phyloP scores from a whole-genome alignment of 1,284 basidiomycete species.

The Xanthoconium separans region DNA sequence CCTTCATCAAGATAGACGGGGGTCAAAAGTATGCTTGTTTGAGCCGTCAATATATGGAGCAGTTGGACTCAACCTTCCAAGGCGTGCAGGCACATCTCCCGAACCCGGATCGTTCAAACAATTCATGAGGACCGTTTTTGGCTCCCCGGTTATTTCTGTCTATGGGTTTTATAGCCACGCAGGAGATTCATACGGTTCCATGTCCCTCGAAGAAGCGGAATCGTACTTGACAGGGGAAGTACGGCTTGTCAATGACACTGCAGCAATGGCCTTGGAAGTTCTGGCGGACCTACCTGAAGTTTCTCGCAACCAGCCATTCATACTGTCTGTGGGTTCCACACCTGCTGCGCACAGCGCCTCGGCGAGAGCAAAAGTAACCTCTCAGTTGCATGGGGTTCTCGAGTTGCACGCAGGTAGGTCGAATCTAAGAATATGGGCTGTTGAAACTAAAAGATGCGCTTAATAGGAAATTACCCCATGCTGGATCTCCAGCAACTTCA shows the following conservation, averaged over 20 bases:
- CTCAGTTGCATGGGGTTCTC: slow-evolving; percentile 55
- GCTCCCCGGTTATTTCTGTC: slow-evolving; percentile 58
- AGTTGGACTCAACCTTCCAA: slow-evolving; percentile 31
- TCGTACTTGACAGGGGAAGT: slow-evolving; percentile 73
- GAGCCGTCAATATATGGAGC: not conserved
- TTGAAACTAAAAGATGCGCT: slow-evolving; percentile 6
- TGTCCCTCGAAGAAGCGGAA: slow-evolving; percentile 60
- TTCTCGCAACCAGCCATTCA: slow-evolving; percentile 48
- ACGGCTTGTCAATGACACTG: slow-evolving; percentile 66
- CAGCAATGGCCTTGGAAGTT: slow-evolving; percentile 53
- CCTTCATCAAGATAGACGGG: slow-evolving; percentile 81
- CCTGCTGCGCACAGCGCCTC: slow-evolving; percentile 80
- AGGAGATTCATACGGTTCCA: slow-evolving; percentile 75
- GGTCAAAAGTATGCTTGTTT: slow-evolving; percentile 63
- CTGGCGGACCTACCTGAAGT: slow-evolving; percentile 37
- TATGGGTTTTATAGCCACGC: slow-evolving; percentile 86
- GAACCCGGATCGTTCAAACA: slow-evolving; percentile 53
- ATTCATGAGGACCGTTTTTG: slow-evolving; percentile 52
- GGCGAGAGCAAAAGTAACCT: slow-evolving; percentile 47
- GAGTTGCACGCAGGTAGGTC: slow-evolving; percentile 73
- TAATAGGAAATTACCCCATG: slow-evolving; percentile 77
- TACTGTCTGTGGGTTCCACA: slow-evolving; percentile 83
- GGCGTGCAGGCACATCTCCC: slow-evolving; percentile 78
- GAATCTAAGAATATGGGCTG: not conserved
- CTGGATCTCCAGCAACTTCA: slow-evolving; percentile 83